These are phyloP conservation scores for Breviolum minutum DNA, from an alignment of 73 alveolate species.

Conservation along the genomic window DNA sequence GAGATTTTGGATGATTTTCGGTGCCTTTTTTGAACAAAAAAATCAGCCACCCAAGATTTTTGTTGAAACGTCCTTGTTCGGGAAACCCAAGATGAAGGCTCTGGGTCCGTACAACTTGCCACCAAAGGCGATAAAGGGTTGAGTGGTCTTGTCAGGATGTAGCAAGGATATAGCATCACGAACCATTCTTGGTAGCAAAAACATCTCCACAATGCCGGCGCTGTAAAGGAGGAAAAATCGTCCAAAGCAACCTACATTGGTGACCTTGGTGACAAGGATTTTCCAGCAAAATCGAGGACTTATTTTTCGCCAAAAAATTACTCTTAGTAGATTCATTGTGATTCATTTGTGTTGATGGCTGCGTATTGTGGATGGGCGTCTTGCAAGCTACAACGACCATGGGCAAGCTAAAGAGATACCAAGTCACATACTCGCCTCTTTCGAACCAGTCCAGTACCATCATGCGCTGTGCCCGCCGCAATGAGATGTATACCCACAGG, in stretches of 20 bases:
- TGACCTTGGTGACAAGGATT: slow-evolving; percentile 1
- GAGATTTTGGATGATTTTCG: too few relatives aligned
- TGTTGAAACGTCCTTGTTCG: slow-evolving; percentile 21
- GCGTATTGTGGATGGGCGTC: too few relatives aligned
- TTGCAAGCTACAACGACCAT: not conserved
- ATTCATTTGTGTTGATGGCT: not conserved
- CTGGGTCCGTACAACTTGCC: slow-evolving; percentile 93
- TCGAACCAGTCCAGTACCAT: slow-evolving; percentile 81
- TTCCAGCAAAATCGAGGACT: not conserved
- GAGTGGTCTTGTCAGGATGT: slow-evolving; percentile 80
- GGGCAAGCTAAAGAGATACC: not conserved
- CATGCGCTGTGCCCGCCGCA: slow-evolving; percentile 74
- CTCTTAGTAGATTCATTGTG: not conserved
- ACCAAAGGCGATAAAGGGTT: slow-evolving; percentile 73
- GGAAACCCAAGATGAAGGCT: slow-evolving; percentile 81
- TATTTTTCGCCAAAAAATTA: too few relatives aligned
- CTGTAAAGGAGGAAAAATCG: slow-evolving; percentile 31
- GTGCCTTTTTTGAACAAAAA: too few relatives aligned
- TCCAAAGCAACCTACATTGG: slow-evolving; percentile 30
- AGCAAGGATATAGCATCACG: slow-evolving; percentile 69
- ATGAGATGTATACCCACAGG: slow-evolving; percentile 73
- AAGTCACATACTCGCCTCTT: slow-evolving; percentile 39
- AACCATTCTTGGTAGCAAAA: slow-evolving; percentile 43
- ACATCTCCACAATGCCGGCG: slow-evolving; percentile 66
- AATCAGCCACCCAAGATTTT: too few relatives aligned